These are phyloP conservation scores for Oenanthe sinensis DNA, from an alignment of 129 eudicot species.

Conservation along the genomic window DNA sequence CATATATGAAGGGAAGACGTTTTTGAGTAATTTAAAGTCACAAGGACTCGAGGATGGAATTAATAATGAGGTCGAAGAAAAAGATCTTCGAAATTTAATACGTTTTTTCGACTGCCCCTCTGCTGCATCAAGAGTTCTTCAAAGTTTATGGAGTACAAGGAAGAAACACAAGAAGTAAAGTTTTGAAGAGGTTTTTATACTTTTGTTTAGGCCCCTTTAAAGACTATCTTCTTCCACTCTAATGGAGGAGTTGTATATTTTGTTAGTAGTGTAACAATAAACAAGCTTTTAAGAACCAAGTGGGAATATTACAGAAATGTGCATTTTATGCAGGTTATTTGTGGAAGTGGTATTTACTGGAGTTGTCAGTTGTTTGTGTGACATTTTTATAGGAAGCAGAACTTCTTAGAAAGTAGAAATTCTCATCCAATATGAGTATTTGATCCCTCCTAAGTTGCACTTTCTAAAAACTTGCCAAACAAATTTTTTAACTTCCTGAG, in stretches of 20 bases:
- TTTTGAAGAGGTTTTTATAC: no score
- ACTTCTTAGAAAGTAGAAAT: no score
- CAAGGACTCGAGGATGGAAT: constrained; percentile 12
- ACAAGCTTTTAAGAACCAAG: background rate
- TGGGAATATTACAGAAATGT: background rate
- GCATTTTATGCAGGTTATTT: background rate
- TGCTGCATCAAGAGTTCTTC: constrained; percentile 39
- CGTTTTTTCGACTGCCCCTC: constrained; percentile 66
- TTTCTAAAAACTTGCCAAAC: no score
- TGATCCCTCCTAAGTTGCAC: no score
- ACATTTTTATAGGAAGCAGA: no score
- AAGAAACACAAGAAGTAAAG: constrained; percentile 71
- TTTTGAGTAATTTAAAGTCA: constrained; percentile 58
- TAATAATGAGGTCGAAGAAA: constrained; percentile 40
- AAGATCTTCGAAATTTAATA: constrained; percentile 60
- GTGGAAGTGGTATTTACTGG: no score
- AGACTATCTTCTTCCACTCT: background rate
- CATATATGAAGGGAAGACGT: constrained; percentile 72
- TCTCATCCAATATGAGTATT: no score
- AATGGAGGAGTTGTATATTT: background rate
- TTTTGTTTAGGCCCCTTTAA: no score
- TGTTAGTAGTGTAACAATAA: background rate
- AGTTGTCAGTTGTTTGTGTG: no score
- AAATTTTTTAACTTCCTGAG: no score
- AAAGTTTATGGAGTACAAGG: constrained; percentile 44